Evolutionary conservation across 2,329 filamentous ascomycete species (phyloP), one percentile per base, ranked within the genome.

Genomic region (Alternaria triticimaculans): DNA sequence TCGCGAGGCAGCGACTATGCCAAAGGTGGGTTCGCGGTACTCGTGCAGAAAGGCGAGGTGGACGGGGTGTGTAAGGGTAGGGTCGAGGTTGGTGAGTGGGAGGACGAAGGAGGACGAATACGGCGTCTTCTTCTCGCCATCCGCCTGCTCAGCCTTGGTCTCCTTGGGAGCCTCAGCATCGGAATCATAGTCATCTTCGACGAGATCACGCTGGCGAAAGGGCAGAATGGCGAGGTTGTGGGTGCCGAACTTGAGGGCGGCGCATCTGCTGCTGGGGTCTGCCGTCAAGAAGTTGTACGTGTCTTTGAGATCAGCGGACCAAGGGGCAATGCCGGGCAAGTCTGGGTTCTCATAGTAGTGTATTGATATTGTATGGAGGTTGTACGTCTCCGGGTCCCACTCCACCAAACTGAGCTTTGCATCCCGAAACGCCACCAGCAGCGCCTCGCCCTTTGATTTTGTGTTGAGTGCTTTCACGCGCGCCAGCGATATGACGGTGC

Each of bases 301-400:
- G 66, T 92, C 88, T 77, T 88, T 89, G 74, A 96, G 83, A 59
- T 91, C 87, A 56, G 91, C 87, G 55, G 91, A 89, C 91, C 94
- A 97, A 0, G 95, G 94, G 66, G 89, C 91, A 71, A 75, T 73
- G 57, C 91, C 89, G 69, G 91, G 89, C 65, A 95, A 84, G 77
- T 97, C 94, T 76, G 97, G 94, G 78, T 96, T 92, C 80, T 99
- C 96, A 82, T 98, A 99, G 85, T 94, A 98, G 83, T 99, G 96
- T 74, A 99, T 95, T 55, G 95, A 98, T 67, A 96, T 88, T 57
- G 95, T 98, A 72, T 91, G 90, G 72, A 98, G 89, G 55, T 88
- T 88, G 80, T 92, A 87, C 70, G 88, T 89, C 77, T 91, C 89
- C 9, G 93, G 89, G 78, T 98, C 93, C 96, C 96, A 99, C 82